Evolutionary conservation across 257 asterid species (phyloP).

Genomic region (Leonotis leonurus): DNA sequence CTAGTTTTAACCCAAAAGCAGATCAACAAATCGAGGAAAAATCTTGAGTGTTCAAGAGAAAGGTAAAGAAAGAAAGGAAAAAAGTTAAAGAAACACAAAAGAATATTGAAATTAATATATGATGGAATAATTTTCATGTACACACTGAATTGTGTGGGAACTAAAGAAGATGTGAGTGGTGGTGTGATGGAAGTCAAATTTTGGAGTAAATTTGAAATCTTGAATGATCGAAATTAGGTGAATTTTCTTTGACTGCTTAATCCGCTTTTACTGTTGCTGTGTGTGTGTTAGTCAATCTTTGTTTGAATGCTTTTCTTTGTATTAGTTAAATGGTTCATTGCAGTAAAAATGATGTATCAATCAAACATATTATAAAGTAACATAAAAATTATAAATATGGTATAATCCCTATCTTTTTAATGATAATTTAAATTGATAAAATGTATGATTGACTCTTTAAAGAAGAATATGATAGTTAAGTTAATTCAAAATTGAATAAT

Average conservation of each 20-base stretch:
- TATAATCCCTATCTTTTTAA: too few species aligned
- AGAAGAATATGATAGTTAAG: too few species aligned
- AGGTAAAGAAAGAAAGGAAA: conserved; percentile 18
- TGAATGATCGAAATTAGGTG: conserved; percentile 33
- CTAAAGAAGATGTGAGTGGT: conserved; percentile 19
- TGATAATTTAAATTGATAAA: too few species aligned
- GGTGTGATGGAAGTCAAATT: conserved; percentile 37
- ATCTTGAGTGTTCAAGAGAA: conserved; percentile 35
- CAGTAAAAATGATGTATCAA: too few species aligned
- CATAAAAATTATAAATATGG: too few species aligned
- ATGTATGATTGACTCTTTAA: too few species aligned
- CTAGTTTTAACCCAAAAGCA: conserved; percentile 33
- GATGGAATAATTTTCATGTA: conserved; percentile 8
- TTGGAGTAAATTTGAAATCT: conserved; percentile 18
- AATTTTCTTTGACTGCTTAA: background rate
- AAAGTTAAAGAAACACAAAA: background rate
- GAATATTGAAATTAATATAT: conserved; percentile 7
- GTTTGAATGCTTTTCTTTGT: background rate
- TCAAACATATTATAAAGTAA: too few species aligned
- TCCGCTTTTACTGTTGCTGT: conserved; percentile 10
- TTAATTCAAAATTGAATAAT: too few species aligned
- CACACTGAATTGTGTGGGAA: conserved; percentile 20
- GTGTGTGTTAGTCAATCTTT: background rate
- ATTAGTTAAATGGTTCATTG: too few species aligned
- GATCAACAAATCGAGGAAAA: conserved; percentile 49